Conservation (phyloP, 345 rosid genomes). For the Eucalyptus cloeziana region DNA sequence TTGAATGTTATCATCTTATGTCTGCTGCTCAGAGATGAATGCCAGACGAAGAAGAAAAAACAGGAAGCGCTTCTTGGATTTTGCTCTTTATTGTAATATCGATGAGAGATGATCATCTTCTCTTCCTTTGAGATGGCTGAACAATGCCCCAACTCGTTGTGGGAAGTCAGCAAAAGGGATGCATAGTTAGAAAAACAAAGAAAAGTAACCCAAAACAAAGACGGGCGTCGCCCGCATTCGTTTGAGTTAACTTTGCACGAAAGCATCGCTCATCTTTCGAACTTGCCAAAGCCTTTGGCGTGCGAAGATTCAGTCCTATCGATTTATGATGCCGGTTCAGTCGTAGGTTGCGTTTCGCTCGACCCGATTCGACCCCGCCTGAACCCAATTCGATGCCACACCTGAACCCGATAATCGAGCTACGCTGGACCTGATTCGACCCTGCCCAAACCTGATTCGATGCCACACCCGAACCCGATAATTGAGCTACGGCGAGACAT, state of each 20-base stretch:
- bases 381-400: background rate
- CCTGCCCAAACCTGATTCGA: background rate
- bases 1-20: background rate
- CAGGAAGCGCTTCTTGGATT: background rate
- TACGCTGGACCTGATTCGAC: too few relatives aligned
- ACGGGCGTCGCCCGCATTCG: background rate
- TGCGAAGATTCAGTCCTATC: background rate
- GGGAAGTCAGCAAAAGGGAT: background rate
- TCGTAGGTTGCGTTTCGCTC: background rate
- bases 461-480: background rate
- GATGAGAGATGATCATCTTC: background rate
- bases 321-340: background rate
- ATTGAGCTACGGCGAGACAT: background rate
- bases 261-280: background rate
- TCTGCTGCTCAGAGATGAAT: background rate
- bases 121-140: background rate
- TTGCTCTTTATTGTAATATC: background rate
- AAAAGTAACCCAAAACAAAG: background rate
- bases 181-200: background rate
- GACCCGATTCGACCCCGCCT: background rate
- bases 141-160: background rate
- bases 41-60: background rate
- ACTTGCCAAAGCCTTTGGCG: background rate
- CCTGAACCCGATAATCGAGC: background rate
- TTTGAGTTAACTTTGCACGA: background rate